Base-by-base conservation (phyloP, 805 yeast genomes). In the Candida nonsorbophila region DNA sequence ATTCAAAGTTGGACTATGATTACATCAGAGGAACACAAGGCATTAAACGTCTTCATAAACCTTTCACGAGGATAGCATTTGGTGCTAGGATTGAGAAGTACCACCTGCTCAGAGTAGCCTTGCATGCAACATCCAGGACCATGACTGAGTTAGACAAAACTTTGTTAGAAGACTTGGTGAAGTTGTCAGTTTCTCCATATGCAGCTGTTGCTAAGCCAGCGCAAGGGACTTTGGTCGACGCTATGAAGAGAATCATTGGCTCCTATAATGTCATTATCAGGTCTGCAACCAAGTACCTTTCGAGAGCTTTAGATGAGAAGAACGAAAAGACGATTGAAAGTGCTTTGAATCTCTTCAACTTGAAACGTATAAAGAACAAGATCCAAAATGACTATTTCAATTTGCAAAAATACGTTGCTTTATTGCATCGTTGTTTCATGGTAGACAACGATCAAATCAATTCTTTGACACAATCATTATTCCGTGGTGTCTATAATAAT, bases 31-130 rank as follows among this genome's bases (percentile, higher is more conserved):
- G 70, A 21, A 61, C 77, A 7, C 88, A 82, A 45, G 63, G 73
- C n/a, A 57, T 84, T 4, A 71, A 80, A 4, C 77, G 83, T 24
- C 52, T 75, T 13, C 58, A 75, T 5, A 77, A 80, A 35, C 84
- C 87, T 2, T 80, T 67, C 39, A 87, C 97, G 0, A 75, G 96
- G 47, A 69, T 84, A 1, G 70, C 83, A 2, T 49, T 86, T n/a
- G 94, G 84, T 3, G 74, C 84, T 0, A 69, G 94, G 31, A 64
- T 86, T 9, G 82, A 78, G 31, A 60, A 78, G 10, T 82, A 77
- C 38, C 96, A 88, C 41, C 74, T 75, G 50, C 78, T 82, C 41
- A 72, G 97, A 41, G 73, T 81, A 15, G 62, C 76, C 1, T 65
- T 84, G 20, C 84, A 79, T 43, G 72, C 86, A 1, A 81, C 90